Base-by-base conservation (phyloP, 176 grass and related monocot genomes). In the Triticum timopheevii region DNA sequence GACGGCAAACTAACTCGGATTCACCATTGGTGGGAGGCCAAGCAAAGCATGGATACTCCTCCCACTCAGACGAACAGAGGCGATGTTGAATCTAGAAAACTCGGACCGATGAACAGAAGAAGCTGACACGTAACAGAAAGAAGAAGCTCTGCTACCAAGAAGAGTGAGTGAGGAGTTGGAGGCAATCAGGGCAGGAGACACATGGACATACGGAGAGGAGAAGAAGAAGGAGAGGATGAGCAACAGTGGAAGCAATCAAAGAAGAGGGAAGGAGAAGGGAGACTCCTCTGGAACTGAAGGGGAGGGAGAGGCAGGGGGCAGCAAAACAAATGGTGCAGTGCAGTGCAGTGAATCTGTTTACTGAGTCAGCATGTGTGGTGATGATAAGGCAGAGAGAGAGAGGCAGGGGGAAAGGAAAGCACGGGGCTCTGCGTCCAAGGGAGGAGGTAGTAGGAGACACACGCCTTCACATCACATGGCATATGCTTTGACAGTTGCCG, bases 181-280 rank as follows among this genome's bases (percentile, higher is more conserved):
- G 63, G 20, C 31, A 63, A 31, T 31, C 39, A 34, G 2, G 45
- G 40, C 45, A 52, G 44, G 42, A 75, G n/a, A 28, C 23, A 81
- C 35, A 42, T 17, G 16, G 50, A 19, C 17, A 28, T 15, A 45
- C 5, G 33, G 31, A 62, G 20, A 19, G 44, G 27, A 30, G 15
- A 24, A 61, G 52, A 39, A 28, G 28, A 13, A 50, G 59, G 70
- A 62, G 81, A 19, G 16, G 15, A 84, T 34, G 70, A 84, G 76
- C 50, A 90, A 75, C 88, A 78, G 65, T 56, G 33, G 59, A 27
- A 58, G 61, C 69, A 83, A 86, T 85, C 83, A 94, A 89, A 79
- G 83, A 88, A 49, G 25, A 65, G 76, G 49, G 77, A 59, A 65
- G 28, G 22, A 10, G 67, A 83, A 62, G 61, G 31, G 54, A 74